Base-by-base conservation (phyloP, 1,139 yeast species). In the Candida pseudoviswanathii region DNA sequence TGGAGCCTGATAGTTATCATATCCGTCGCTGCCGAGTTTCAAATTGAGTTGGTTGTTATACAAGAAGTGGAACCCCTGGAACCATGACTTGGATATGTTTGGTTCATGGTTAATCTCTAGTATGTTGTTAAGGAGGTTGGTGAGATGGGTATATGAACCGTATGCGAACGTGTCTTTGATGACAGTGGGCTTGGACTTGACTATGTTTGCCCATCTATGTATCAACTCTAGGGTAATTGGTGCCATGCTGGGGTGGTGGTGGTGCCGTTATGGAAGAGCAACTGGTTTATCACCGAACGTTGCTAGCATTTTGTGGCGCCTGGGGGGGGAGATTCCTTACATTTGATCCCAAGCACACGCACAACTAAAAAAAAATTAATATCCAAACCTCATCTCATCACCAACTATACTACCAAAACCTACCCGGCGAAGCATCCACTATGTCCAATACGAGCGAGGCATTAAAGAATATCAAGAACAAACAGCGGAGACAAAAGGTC, bases 1-100 rank as follows among this genome's bases (percentile, higher is more conserved):
- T 0, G 97, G 97, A 0, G 94, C 84, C 63, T 89, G 96, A 58
- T 85, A 82, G 50, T 84, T 76, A 57, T 89, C 96, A 65, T 89
- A 92, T 0, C 97, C 97, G 64, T 92, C 98, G 2, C 60, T 44
- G 0, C 87, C 85, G 26, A 89, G 61, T 2, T 64, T 65, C 0
- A 55, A 47, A 55, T 83, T 90, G 26, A 68, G 63, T 40, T 79
- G 82, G 34, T 75, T 68, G 64, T 83, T 84, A 63, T 78, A 89
- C 2, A 86, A 65, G 51, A 90, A 75, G 55, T 88, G 91, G 54
- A 81, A 84, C 0, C 96, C 96, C 9, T 41, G 44, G 34, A 37
- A 44, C 54, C 54, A 47, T 26, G 43, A 45, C 16, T 34, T 44
- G 27, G 36, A 16, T 37, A 9, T 10, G 37, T 29, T 22, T 33